Conservation (phyloP, 1,139 yeast genomes). For the Yamadazyma diospyri region DNA sequence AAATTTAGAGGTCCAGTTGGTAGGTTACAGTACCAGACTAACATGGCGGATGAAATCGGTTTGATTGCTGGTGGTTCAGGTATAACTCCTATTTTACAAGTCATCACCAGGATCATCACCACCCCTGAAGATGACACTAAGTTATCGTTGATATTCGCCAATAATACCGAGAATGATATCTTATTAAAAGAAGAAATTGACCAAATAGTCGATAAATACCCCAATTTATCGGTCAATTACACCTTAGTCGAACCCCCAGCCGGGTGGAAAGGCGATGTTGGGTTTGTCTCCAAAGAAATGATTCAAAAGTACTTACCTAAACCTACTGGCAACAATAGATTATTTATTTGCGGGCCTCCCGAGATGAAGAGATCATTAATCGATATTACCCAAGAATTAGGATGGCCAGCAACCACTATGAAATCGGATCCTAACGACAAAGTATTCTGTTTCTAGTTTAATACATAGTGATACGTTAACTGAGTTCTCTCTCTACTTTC, state of each 20-base stretch:
- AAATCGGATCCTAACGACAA: constrained; percentile 56
- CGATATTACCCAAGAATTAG: constrained; percentile 50
- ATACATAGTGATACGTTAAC: not conserved
- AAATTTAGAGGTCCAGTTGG: constrained; percentile 80
- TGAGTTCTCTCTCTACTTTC: not conserved
- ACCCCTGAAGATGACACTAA: constrained; percentile 62
- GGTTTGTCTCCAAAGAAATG: constrained; percentile 58
- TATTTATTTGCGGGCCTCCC: constrained; percentile 76
- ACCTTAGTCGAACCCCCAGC: constrained; percentile 34
- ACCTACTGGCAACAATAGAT: constrained; percentile 45
- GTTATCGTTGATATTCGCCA: constrained; percentile 61
- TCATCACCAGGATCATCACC: constrained; percentile 59
- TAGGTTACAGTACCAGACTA: constrained; percentile 55
- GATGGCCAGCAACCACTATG: constrained; percentile 51
- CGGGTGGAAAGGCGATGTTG: constrained; percentile 56
- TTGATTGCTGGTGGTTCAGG: constrained; percentile 85
- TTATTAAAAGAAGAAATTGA: constrained; percentile 67
- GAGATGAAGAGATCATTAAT: constrained; percentile 57
- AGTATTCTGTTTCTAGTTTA: constrained; percentile 60
- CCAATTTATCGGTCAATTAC: constrained; percentile 49
- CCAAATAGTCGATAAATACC: constrained; percentile 59
- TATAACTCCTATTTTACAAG: constrained; percentile 74
- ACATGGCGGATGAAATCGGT: constrained; percentile 59
- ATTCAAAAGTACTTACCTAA: constrained; percentile 49
- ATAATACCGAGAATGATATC: constrained; percentile 70